These are phyloP conservation scores for Scenedesmus sp. DNA, from an alignment of 163 green algal genomes.

Conservation along the genomic window DNA sequence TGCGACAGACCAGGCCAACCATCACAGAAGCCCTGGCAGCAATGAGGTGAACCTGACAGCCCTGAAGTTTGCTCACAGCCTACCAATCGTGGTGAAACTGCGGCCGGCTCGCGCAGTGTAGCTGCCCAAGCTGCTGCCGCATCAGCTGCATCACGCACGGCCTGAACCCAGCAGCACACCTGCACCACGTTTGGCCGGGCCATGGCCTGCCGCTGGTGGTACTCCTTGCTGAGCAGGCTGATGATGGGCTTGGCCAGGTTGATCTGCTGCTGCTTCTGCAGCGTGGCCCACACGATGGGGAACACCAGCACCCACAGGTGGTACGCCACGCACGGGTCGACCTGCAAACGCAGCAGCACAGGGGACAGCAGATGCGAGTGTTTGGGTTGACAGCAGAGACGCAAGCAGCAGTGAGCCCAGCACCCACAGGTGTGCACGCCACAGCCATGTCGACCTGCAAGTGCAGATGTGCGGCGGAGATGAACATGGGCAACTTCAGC, in stretches of 20 bases:
- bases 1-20: too few relatives aligned
- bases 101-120: too few relatives aligned
- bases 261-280: constrained; percentile 94
- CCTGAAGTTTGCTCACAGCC: too few relatives aligned
- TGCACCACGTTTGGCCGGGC: constrained; percentile 93
- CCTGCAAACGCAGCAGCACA: constrained; percentile 3
- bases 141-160: too few relatives aligned
- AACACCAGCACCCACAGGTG: constrained; percentile 98
- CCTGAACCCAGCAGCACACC: constrained; percentile 45
- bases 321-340: constrained; percentile 82
- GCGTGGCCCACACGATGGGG: constrained; percentile 97
- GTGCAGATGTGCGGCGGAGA: too few relatives aligned
- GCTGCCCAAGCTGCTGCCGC: too few relatives aligned
- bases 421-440: constrained; percentile 94
- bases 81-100: too few relatives aligned
- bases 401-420: constrained; percentile 57
- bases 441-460: constrained; percentile 73
- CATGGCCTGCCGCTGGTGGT: constrained; percentile 86
- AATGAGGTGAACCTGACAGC: too few relatives aligned
- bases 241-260: constrained; percentile 97
- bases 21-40: neutral
- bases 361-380: neutral
- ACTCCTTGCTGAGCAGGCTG: constrained; percentile 91
- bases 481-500: too few relatives aligned
- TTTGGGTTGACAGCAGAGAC: neutral